Conservation (phyloP, 305 asterid species). For the Solanum chacoense region DNA sequence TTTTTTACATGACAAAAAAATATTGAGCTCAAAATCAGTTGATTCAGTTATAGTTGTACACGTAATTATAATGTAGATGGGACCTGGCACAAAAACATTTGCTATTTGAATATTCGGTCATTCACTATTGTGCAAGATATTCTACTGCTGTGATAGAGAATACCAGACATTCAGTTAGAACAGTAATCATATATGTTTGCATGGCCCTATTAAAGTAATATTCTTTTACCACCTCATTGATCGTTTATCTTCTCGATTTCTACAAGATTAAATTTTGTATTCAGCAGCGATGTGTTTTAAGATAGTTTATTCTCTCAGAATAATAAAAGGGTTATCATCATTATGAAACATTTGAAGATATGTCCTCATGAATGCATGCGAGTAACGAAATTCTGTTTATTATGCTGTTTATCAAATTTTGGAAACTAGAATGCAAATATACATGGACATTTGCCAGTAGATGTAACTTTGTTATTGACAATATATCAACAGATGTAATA, state of each 20-base stretch:
- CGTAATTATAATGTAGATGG: not conserved
- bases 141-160: not conserved
- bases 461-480: not conserved
- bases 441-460: not conserved
- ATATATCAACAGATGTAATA: not conserved
- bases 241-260: not conserved
- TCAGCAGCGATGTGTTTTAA: not conserved
- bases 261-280: not conserved
- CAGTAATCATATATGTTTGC: not conserved
- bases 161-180: not conserved
- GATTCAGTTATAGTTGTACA: not conserved
- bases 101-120: not conserved
- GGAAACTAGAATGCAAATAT: not conserved
- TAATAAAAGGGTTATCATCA: not conserved
- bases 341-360: not conserved
- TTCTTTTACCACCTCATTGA: not conserved
- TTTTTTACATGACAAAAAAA: not conserved
- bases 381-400: not conserved
- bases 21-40: not conserved
- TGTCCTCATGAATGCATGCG: not conserved
- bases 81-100: not conserved
- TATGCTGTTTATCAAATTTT: not conserved
- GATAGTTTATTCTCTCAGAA: not conserved
- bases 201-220: not conserved
- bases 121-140: not conserved